These are phyloP conservation scores for Starmerella gropengiesseri DNA, from an alignment of 805 yeast species.

Conservation along the genomic window DNA sequence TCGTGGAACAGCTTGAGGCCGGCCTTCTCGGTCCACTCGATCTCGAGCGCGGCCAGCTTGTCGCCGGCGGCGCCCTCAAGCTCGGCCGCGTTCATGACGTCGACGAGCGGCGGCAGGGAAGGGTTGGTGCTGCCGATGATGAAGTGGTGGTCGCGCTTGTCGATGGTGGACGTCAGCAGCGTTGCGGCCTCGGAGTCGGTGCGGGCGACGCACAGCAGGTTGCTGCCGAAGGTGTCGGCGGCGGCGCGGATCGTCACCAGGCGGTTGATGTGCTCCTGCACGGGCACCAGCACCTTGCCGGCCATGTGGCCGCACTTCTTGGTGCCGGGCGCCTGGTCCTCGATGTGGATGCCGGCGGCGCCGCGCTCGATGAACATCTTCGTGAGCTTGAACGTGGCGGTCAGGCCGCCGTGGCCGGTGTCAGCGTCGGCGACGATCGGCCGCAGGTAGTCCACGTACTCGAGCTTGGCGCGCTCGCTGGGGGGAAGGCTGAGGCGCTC, in stretches of 20 bases:
- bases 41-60: conserved; percentile 60
- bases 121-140: conserved; percentile 87
- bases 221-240: conserved; percentile 86
- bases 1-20: conserved; percentile 81
- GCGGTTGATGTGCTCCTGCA: conserved; percentile 93
- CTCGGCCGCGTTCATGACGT: conserved; percentile 76
- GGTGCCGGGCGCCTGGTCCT: conserved; percentile 98
- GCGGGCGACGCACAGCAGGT: conserved; percentile 81
- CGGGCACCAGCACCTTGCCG: conserved; percentile 94
- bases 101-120: conserved; percentile 57
- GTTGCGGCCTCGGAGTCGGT: conserved; percentile 98
- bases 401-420: conserved; percentile 97
- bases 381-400: conserved; percentile 90
- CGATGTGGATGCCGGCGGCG: conserved; percentile 98
- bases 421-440: conserved; percentile 97
- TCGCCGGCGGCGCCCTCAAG: conserved; percentile 58
- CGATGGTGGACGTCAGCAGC: conserved; percentile 84
- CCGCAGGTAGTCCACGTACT: conserved; percentile 75
- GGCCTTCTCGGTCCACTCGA: conserved; percentile 71
- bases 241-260: conserved; percentile 87
- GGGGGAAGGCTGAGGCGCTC: conserved; percentile 52
- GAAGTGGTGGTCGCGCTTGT: conserved; percentile 87
- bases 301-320: conserved; percentile 99
- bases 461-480: conserved; percentile 57
- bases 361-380: conserved; percentile 95